Conservation (phyloP, 2,329 filamentous ascomycete species). For the Exophiala bonariae region DNA sequence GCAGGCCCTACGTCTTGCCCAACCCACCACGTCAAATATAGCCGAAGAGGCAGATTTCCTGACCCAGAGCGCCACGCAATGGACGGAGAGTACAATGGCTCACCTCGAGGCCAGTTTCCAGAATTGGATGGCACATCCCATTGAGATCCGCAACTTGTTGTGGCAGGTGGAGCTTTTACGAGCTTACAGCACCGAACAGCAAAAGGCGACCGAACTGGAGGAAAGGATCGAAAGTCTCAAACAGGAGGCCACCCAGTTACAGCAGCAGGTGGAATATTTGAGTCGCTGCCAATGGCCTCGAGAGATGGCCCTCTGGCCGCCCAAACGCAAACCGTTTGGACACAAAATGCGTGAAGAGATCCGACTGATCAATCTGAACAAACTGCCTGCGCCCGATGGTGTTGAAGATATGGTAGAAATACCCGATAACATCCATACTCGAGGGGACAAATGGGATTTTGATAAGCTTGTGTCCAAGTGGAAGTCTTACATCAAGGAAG, state of each 20-base stretch:
- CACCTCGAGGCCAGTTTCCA: slow-evolving; percentile 77
- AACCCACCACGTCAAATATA: slow-evolving; percentile 23
- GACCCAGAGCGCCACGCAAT: slow-evolving; percentile 34
- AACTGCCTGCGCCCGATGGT: slow-evolving; percentile 7
- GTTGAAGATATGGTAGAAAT: slow-evolving; percentile 7
- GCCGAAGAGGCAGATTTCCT: slow-evolving; percentile 38
- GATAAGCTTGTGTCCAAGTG: slow-evolving; percentile 49
- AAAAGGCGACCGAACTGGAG: slow-evolving; percentile 45
- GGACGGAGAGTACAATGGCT: slow-evolving; percentile 69
- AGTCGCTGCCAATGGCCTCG: slow-evolving; percentile 49
- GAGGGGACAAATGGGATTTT: slow-evolving; percentile 45
- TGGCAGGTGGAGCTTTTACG: slow-evolving; percentile 51
- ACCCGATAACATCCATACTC: slow-evolving; percentile 16
- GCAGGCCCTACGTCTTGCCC: slow-evolving; percentile 35
- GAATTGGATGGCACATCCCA: slow-evolving; percentile 69
- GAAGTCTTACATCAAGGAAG: slow-evolving; percentile 44
- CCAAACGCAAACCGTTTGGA: slow-evolving; percentile 42
- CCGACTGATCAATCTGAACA: slow-evolving; percentile 22
- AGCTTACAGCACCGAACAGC: slow-evolving; percentile 46
- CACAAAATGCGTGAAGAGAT: slow-evolving; percentile 25
- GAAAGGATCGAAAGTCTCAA: slow-evolving; percentile 45
- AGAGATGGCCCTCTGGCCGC: slow-evolving; percentile 50
- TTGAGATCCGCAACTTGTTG: slow-evolving; percentile 45
- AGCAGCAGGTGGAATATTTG: slow-evolving; percentile 46
- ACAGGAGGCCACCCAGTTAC: slow-evolving; percentile 50